These are phyloP conservation scores for Nicotiana benthamiana DNA, from an alignment of 257 asterid species.

Conservation along the genomic window DNA sequence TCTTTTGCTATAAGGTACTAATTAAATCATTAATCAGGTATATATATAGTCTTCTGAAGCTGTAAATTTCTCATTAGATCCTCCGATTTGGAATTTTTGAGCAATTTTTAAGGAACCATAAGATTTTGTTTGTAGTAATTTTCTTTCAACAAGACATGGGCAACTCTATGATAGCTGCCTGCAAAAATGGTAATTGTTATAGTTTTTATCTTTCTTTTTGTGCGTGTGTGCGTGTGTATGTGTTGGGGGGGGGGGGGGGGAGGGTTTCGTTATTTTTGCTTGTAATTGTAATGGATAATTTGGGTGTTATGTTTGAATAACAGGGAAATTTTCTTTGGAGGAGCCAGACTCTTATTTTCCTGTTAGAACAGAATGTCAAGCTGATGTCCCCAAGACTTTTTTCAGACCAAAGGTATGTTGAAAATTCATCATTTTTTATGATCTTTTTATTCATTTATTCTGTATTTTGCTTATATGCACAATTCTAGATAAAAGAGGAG, in stretches of 20 bases:
- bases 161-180: neutral
- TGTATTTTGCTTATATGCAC: neutral
- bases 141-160: neutral
- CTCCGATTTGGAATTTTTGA: neutral
- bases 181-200: neutral
- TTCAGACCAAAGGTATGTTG: slow-evolving; percentile 70
- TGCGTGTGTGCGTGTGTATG: too few species aligned
- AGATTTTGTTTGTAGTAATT: too few species aligned
- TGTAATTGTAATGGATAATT: neutral
- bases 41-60: neutral
- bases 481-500: neutral
- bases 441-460: neutral
- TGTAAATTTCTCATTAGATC: neutral
- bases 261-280: neutral
- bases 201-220: neutral
- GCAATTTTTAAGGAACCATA: neutral
- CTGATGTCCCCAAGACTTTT: slow-evolving; percentile 68
- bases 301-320: slow-evolving; percentile 6
- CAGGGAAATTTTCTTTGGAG: slow-evolving; percentile 32
- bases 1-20: neutral
- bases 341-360: slow-evolving; percentile 82
- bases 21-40: neutral
- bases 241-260: too few species aligned
- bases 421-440: neutral
- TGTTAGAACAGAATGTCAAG: slow-evolving; percentile 67